Evolutionary conservation across 805 yeast genomes (phyloP).

Genomic region (Sungouiozyma intestinalis): DNA sequence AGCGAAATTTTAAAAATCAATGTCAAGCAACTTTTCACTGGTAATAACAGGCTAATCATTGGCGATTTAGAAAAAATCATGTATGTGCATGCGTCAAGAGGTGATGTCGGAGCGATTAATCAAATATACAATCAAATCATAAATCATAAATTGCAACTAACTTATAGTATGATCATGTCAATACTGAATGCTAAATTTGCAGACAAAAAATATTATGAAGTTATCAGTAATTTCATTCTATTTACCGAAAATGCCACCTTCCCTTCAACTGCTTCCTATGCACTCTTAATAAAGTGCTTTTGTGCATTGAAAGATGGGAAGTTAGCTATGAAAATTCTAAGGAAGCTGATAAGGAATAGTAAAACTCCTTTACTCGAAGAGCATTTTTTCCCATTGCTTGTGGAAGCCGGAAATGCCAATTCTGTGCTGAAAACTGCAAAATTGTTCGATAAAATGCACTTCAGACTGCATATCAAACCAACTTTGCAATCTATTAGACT

Average conservation of each 20-base stretch:
- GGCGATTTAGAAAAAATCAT: slow-evolving; percentile 53
- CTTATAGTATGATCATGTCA: slow-evolving; percentile 23
- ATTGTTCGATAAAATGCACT: slow-evolving; percentile 23
- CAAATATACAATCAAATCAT: slow-evolving; percentile 39
- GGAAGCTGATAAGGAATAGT: slow-evolving; percentile 18
- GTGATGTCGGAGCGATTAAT: slow-evolving; percentile 39
- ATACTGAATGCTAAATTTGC: slow-evolving; percentile 19
- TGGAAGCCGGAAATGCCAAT: too few species aligned
- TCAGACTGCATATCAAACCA: slow-evolving; percentile 21
- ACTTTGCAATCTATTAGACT: slow-evolving; percentile 18
- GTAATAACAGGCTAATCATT: slow-evolving; percentile 42
- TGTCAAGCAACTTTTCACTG: slow-evolving; percentile 23
- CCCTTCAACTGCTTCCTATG: slow-evolving; percentile 21
- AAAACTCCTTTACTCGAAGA: slow-evolving; percentile 13
- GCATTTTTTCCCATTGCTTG: slow-evolving; percentile 19
- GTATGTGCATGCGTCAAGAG: slow-evolving; percentile 43
- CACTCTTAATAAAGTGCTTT: slow-evolving; percentile 21
- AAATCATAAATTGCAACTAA: slow-evolving; percentile 27
- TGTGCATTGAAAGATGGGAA: slow-evolving; percentile 20
- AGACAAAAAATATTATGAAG: slow-evolving; percentile 15
- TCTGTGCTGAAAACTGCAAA: slow-evolving; percentile 26
- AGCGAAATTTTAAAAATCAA: background rate
- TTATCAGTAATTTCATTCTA: slow-evolving; percentile 22
- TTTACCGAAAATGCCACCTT: slow-evolving; percentile 21
- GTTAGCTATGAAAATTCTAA: slow-evolving; percentile 24